Evolutionary conservation across 495 filamentous ascomycete species (phyloP).

Genomic region (Oleoguttula mirabilis): DNA sequence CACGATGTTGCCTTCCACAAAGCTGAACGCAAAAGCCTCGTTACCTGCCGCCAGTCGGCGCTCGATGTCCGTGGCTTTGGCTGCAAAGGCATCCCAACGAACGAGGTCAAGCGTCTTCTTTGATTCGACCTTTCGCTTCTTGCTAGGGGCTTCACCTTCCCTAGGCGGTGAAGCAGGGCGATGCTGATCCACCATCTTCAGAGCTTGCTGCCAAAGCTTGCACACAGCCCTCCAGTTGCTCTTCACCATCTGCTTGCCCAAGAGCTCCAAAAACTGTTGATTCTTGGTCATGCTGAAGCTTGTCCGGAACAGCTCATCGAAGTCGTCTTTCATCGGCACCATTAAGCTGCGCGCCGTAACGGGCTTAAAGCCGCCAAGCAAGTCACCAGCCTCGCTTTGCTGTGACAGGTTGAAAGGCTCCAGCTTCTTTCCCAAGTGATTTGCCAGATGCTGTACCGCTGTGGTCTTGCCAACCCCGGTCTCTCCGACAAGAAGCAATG

Average conservation of each 20-base stretch:
- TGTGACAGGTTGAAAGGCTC: slow-evolving; percentile 91
- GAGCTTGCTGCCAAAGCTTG: slow-evolving; percentile 76
- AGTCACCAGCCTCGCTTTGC: slow-evolving; percentile 87
- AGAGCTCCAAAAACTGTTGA: slow-evolving; percentile 64
- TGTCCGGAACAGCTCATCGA: slow-evolving; percentile 73
- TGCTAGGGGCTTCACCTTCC: slow-evolving; percentile 52
- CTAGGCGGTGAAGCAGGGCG: background rate
- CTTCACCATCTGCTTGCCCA: slow-evolving; percentile 65
- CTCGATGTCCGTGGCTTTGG: slow-evolving; percentile 67
- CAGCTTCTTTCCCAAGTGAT: slow-evolving; percentile 66
- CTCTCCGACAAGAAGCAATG: slow-evolving; percentile 86
- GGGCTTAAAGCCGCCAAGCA: slow-evolving; percentile 92
- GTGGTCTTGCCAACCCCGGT: slow-evolving; percentile 98
- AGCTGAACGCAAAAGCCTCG: slow-evolving; percentile 82
- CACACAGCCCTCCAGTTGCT: slow-evolving; percentile 75
- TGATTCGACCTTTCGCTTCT: slow-evolving; percentile 71
- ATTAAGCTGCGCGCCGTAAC: slow-evolving; percentile 79
- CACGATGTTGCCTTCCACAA: slow-evolving; percentile 89
- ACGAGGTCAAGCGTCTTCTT: slow-evolving; percentile 25
- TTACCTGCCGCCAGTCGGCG: slow-evolving; percentile 64
- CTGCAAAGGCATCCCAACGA: slow-evolving; percentile 69
- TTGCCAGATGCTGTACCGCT: slow-evolving; percentile 81
- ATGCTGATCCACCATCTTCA: slow-evolving; percentile 60
- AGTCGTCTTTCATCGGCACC: slow-evolving; percentile 83
- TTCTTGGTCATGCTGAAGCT: slow-evolving; percentile 83